Evolutionary conservation across 1,284 basidiomycete species (phyloP), one percentile per base, ranked within the genome.

Genomic region (Stereum hirsutum): DNA sequence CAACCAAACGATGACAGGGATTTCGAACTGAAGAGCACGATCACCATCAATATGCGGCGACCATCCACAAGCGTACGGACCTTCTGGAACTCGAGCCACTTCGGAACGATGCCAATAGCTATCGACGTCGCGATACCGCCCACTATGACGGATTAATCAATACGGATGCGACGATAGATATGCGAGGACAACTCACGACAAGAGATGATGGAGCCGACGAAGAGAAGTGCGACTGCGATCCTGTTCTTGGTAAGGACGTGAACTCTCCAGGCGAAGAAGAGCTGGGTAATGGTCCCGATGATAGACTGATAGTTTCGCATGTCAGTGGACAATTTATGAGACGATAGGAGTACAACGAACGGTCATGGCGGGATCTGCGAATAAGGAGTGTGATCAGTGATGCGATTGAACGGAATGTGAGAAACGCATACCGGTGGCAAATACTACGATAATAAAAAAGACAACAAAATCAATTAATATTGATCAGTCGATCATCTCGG

Each of bases 181-280:
- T 25, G 6, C 12, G 8, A 21, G 17, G 15, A 20, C 2, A 7
- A 54, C 60, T 37, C 46, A 62, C 59, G 58, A 47, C 58, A 57
- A 37, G 60, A 59, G 37, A 50, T 53, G 19, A 62, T 35, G 5
- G 59, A 56, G 34, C 58, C 58, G 32, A 55, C 44, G 5, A 49
- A 39, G 36, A 61, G 56, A 28, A 56, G 48, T 7, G 40, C 33
- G 7, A 62, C 52, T 15, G 59, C 48, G 5, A 56, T 44, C 21
- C 52, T 53, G 41, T 50, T 63, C 32, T 55, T 53, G 14, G 60
- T 65, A 39, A 68, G 56, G 17, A 66, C 54, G 31, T 58, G 59
- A 35, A 68, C 64, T 46, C 67, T 54, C 66, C 66, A 69, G 4
- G 66, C 63, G 47, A 69, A 69, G 52, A 69, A 69, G 27, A 61